These are phyloP conservation scores for Podospora comata DNA, from an alignment of 495 filamentous ascomycete genomes.

Conservation along the genomic window DNA sequence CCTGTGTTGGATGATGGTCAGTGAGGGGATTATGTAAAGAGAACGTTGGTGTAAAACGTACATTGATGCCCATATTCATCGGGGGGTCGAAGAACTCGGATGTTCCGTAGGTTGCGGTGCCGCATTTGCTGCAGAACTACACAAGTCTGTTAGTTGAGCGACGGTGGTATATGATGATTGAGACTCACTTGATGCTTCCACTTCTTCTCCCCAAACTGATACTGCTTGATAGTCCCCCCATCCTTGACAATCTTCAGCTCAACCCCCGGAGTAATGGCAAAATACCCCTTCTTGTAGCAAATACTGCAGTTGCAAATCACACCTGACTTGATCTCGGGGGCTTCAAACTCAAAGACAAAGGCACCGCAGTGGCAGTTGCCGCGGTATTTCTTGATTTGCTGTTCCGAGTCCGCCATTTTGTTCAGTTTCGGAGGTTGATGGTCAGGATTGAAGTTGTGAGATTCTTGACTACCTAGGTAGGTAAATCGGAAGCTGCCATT, in stretches of 20 bases:
- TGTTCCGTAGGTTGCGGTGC: constrained; percentile 31
- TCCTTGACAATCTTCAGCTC: constrained; percentile 42
- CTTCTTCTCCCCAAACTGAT: constrained; percentile 34
- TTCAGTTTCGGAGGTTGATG: neutral
- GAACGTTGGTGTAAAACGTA: constrained; percentile 4
- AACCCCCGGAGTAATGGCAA: constrained; percentile 35
- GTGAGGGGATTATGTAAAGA: neutral
- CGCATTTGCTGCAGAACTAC: constrained; percentile 46
- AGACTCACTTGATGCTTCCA: constrained; percentile 36
- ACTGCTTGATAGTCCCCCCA: constrained; percentile 33
- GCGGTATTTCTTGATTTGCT: constrained; percentile 46
- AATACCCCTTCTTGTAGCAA: constrained; percentile 45
- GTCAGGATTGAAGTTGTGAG: neutral
- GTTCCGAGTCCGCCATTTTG: constrained; percentile 24
- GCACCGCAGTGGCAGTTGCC: constrained; percentile 57
- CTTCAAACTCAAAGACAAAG: constrained; percentile 45
- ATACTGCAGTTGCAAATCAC: constrained; percentile 53
- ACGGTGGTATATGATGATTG: neutral
- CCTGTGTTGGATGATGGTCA: constrained; percentile 10
- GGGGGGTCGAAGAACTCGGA: constrained; percentile 1
- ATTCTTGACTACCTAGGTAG: neutral
- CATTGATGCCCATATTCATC: constrained; percentile 25
- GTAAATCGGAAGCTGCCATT: neutral
- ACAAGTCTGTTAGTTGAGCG: too few species aligned
- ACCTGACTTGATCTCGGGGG: constrained; percentile 42